A percentile compares a stretch with the other conserved stretches of the same genome.
phyloP scores from a whole-genome alignment of 2,329 filamentous ascomycete genomes.

The Zasmidium cellare region DNA sequence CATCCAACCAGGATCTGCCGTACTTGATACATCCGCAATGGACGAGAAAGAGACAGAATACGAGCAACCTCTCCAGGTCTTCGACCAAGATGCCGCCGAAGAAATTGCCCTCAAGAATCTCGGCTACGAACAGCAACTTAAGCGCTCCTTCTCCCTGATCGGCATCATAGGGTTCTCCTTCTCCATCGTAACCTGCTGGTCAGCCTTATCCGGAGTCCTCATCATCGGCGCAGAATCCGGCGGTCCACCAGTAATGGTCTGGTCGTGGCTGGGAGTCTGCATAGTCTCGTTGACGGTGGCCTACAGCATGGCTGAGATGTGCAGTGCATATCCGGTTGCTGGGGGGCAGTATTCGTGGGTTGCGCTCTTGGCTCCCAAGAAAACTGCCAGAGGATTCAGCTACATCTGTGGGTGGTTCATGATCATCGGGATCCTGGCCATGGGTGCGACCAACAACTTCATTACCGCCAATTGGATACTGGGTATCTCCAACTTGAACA shows the following conservation, averaged over 20 bases:
- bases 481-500: slow-evolving; percentile 54
- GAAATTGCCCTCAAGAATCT: slow-evolving; percentile 42
- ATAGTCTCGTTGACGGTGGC: slow-evolving; percentile 54
- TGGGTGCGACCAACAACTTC: slow-evolving; percentile 57
- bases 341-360: slow-evolving; percentile 62
- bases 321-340: slow-evolving; percentile 56
- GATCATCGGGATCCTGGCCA: slow-evolving; percentile 47
- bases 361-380: slow-evolving; percentile 54
- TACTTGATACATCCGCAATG: background rate
- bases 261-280: slow-evolving; percentile 57
- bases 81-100: slow-evolving; percentile 25
- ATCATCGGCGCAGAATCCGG: slow-evolving; percentile 58
- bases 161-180: slow-evolving; percentile 63
- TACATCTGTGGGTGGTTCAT: slow-evolving; percentile 44
- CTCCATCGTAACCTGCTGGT: slow-evolving; percentile 60
- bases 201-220: slow-evolving; percentile 56
- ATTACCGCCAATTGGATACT: slow-evolving; percentile 58
- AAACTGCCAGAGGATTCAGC: slow-evolving; percentile 23
- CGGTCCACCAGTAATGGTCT: slow-evolving; percentile 61
- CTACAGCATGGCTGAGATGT: slow-evolving; percentile 62
- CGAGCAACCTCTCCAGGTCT: background rate
- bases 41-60: background rate
- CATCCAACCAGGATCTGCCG: too few species aligned
- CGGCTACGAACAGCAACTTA: slow-evolving; percentile 54
- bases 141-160: slow-evolving; percentile 55